Conservation (phyloP, 208 protist species). For the Acanthamoeba triangularis region DNA sequence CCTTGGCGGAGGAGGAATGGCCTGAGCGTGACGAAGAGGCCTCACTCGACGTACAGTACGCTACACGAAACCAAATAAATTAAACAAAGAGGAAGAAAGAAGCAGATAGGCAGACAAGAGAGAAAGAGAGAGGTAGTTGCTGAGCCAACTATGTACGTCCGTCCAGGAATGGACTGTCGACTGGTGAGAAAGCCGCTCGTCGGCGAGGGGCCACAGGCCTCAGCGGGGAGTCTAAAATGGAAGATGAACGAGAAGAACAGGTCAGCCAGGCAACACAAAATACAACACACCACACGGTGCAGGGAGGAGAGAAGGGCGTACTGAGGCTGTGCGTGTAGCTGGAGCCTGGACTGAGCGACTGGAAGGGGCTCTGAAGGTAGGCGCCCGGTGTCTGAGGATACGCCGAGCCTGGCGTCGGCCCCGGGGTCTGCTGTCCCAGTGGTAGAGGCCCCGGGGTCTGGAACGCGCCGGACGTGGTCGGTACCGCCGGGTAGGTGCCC, state of each 20-base stretch:
- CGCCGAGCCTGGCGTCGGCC: background rate
- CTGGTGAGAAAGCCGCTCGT: background rate
- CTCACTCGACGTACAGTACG: background rate
- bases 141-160: background rate
- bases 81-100: background rate
- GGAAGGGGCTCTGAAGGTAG: background rate
- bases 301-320: background rate
- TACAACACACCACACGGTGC: no score
- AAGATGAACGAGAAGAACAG: background rate
- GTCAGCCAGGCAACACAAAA: background rate
- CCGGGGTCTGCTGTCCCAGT: background rate
- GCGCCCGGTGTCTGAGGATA: background rate
- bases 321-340: constrained; percentile 17
- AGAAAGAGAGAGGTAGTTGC: background rate
- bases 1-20: background rate
- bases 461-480: no score
- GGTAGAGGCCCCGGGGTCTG: no score
- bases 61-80: constrained; percentile 9
- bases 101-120: background rate
- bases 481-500: background rate
- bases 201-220: background rate
- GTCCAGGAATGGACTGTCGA: background rate
- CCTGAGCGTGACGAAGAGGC: background rate
- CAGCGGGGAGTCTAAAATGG: background rate
- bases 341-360: background rate